Evolutionary conservation across 1,139 yeast species (phyloP).

Genomic region (Protomyces arabidopsidicola): DNA sequence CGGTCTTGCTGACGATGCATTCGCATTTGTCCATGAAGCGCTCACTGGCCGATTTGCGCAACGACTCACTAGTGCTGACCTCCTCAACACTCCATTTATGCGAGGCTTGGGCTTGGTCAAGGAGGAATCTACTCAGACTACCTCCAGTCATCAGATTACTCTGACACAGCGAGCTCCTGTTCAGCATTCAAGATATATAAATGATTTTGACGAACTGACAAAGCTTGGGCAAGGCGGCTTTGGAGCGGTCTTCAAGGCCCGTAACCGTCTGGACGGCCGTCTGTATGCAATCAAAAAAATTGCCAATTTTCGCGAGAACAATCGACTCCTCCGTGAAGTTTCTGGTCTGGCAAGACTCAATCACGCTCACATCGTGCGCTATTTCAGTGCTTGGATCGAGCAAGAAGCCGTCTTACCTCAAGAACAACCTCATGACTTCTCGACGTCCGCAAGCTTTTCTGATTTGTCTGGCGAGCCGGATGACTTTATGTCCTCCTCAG

Average conservation of each 20-base stretch:
- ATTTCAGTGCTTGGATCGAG: slow-evolving; percentile 97
- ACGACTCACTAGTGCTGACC: background rate
- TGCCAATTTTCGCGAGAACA: slow-evolving; percentile 20
- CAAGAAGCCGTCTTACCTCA: slow-evolving; percentile 41
- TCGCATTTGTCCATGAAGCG: slow-evolving; percentile 28
- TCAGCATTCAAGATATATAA: slow-evolving; percentile 55
- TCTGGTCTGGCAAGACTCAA: slow-evolving; percentile 84
- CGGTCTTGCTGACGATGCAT: background rate
- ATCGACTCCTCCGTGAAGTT: slow-evolving; percentile 74
- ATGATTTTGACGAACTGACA: slow-evolving; percentile 91
- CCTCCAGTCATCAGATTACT: background rate
- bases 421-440: slow-evolving; percentile 16
- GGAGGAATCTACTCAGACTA: background rate
- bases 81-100: background rate
- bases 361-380: slow-evolving; percentile 92
- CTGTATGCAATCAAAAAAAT: slow-evolving; percentile 92
- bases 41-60: background rate
- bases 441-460: slow-evolving; percentile 1
- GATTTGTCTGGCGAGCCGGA: slow-evolving; percentile 27
- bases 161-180: background rate
- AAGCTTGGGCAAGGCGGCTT: slow-evolving; percentile 92
- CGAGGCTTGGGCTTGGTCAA: background rate
- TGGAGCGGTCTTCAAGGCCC: slow-evolving; percentile 90
- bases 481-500: slow-evolving; percentile 37
- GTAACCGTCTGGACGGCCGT: slow-evolving; percentile 88